Conservation (phyloP, 768 basidiomycete species). For the Royoungia palumana region DNA sequence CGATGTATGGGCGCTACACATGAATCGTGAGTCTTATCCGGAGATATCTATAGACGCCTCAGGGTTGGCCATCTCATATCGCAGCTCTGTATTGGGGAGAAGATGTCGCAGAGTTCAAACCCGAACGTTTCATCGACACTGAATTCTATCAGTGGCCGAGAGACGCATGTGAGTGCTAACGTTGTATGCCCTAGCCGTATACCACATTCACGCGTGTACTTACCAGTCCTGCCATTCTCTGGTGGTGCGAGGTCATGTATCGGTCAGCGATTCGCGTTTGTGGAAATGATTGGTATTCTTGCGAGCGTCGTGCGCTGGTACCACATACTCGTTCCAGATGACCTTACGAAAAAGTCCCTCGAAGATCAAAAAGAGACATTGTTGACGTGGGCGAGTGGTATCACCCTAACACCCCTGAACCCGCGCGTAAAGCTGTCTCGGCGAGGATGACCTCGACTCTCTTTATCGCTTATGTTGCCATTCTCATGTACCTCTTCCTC, state of each 20-base stretch:
- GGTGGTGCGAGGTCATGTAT: constrained; percentile 45
- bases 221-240: constrained; percentile 44
- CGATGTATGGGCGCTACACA: constrained; percentile 43
- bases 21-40: constrained; percentile 38
- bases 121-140: constrained; percentile 50
- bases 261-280: constrained; percentile 46
- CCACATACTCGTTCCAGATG: constrained; percentile 38
- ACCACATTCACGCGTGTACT: background rate
- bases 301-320: constrained; percentile 43
- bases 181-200: background rate
- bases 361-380: constrained; percentile 34
- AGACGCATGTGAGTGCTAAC: constrained; percentile 39
- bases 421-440: constrained; percentile 22
- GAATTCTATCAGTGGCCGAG: constrained; percentile 50
- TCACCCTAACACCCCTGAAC: constrained; percentile 36
- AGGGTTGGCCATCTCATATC: background rate
- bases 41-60: background rate
- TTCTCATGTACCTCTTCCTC: too few species aligned
- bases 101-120: constrained; percentile 43
- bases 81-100: constrained; percentile 50
- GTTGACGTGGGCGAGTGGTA: constrained; percentile 36
- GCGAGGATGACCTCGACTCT: constrained; percentile 9
- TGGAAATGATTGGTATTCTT: constrained; percentile 41
- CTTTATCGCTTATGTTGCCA: background rate
- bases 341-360: constrained; percentile 27